Evolutionary conservation across 202 grass and related monocot genomes (phyloP).

Genomic region (Brachypodium distachyon): DNA sequence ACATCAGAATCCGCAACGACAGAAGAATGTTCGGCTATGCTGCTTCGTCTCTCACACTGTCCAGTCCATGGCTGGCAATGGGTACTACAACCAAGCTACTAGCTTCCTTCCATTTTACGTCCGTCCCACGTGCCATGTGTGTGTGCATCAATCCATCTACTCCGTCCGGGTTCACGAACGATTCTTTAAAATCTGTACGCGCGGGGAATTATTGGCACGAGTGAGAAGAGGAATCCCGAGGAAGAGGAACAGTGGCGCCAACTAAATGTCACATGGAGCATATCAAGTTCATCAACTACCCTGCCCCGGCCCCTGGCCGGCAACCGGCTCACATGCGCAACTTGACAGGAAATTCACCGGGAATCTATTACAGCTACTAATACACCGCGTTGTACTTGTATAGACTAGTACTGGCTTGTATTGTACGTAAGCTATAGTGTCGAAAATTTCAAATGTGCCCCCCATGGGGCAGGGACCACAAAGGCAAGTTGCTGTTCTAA

Average conservation of each 20-base stretch:
- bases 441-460: background rate
- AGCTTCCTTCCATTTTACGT: conserved; percentile 21
- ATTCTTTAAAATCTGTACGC: conserved; percentile 16
- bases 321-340: conserved; percentile 24
- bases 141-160: background rate
- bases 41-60: conserved; percentile 1
- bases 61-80: background rate
- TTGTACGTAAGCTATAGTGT: no score
- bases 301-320: background rate
- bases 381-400: background rate
- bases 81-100: no score
- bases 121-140: background rate
- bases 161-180: conserved; percentile 6
- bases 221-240: conserved; percentile 33
- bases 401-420: background rate
- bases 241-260: conserved; percentile 31
- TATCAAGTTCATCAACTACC: conserved; percentile 15
- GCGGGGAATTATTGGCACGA: conserved; percentile 29
- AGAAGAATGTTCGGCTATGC: background rate
- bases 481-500: background rate
- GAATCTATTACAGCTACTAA: conserved; percentile 3
- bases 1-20: background rate
- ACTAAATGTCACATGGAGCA: conserved; percentile 34
- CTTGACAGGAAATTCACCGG: conserved; percentile 21
- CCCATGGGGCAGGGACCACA: conserved; percentile 13